Evolutionary conservation across 257 asterid genomes (phyloP).

Genomic region (Ehretia macrophylla): DNA sequence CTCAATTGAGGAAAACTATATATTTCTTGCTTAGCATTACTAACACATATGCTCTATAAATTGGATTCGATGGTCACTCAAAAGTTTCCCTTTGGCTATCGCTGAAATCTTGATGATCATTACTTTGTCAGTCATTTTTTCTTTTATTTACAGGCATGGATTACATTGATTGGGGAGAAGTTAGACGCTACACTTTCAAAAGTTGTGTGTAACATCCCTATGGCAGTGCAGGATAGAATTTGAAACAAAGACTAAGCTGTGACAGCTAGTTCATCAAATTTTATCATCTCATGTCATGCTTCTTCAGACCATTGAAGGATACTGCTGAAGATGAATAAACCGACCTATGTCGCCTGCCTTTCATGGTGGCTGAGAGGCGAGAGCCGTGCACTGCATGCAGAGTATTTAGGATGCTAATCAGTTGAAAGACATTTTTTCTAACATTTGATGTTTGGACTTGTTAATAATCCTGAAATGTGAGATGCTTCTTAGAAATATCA

Average conservation of each 20-base stretch:
- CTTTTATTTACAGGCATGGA: constrained; percentile 71
- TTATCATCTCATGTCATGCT: no score
- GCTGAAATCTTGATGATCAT: neutral
- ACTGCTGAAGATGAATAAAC: no score
- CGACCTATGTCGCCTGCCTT: no score
- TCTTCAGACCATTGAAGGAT: no score
- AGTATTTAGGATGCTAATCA: no score
- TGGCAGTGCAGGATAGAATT: neutral
- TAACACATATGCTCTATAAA: neutral
- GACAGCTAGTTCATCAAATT: neutral
- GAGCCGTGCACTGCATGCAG: no score
- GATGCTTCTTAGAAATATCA: no score
- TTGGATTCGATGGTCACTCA: neutral
- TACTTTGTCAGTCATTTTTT: constrained; percentile 2
- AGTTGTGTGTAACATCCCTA: constrained; percentile 23
- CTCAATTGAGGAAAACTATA: neutral
- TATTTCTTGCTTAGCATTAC: no score
- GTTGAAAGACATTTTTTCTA: no score
- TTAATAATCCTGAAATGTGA: no score
- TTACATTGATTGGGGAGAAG: constrained; percentile 76
- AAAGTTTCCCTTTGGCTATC: neutral
- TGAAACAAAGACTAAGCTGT: neutral
- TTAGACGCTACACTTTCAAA: constrained; percentile 71
- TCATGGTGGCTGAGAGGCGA: no score
- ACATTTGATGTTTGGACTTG: no score